phyloP scores from a whole-genome alignment of 768 basidiomycete genomes.

The Tricholoma bakamatsutake region DNA sequence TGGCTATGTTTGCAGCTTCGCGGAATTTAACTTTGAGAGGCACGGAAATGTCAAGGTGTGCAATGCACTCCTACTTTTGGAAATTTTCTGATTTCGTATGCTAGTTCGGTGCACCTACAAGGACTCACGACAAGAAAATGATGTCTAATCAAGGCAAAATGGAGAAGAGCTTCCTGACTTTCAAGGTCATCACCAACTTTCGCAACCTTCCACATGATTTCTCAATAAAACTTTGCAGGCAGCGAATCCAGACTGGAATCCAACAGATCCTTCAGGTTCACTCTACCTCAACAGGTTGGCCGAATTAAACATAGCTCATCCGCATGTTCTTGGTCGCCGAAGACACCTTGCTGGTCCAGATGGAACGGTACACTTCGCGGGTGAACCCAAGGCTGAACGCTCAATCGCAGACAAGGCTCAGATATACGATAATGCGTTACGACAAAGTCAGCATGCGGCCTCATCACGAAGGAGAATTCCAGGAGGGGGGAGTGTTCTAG shows the following conservation, averaged over 20 bases:
- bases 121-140: slow-evolving; percentile 64
- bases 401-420: slow-evolving; percentile 49
- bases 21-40: slow-evolving; percentile 95
- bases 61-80: background rate
- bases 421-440: slow-evolving; percentile 71
- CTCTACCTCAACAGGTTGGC: slow-evolving; percentile 85
- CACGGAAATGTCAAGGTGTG: slow-evolving; percentile 87
- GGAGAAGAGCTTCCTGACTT: slow-evolving; percentile 96
- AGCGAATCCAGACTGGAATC: slow-evolving; percentile 94
- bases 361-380: slow-evolving; percentile 27
- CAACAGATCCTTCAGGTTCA: slow-evolving; percentile 85
- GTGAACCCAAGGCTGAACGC: slow-evolving; percentile 29
- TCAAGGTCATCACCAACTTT: slow-evolving; percentile 50
- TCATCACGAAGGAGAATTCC: slow-evolving; percentile 35
- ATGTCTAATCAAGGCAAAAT: slow-evolving; percentile 93
- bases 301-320: slow-evolving; percentile 47
- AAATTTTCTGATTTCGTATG: background rate
- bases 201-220: background rate
- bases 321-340: slow-evolving; percentile 27
- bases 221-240: slow-evolving; percentile 38
- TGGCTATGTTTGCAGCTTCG: slow-evolving; percentile 96
- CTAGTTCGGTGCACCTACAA: slow-evolving; percentile 82
- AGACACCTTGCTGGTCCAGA: slow-evolving; percentile 19
- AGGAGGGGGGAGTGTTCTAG: slow-evolving; percentile 42
- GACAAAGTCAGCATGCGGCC: slow-evolving; percentile 59